phyloP scores from a whole-genome alignment of 345 rosid genomes.

The Durio zibethinus region DNA sequence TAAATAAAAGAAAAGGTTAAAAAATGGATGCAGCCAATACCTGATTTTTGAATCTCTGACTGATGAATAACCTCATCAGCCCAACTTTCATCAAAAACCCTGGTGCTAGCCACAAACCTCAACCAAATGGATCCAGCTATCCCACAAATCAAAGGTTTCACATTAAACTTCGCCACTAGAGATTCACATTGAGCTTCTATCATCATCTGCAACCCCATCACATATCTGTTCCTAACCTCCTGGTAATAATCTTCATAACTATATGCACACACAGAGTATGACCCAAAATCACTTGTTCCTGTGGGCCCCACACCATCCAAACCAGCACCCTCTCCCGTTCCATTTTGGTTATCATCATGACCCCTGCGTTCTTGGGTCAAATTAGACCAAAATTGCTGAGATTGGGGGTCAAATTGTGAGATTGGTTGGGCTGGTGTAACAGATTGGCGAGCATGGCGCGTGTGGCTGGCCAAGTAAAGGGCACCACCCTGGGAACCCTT shows the following conservation, averaged over 20 bases:
- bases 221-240: conserved; percentile 68
- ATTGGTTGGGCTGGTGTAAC: conserved; percentile 21
- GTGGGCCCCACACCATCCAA: conserved; percentile 34
- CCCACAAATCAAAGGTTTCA: conserved; percentile 60
- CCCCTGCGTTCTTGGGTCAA: conserved; percentile 18
- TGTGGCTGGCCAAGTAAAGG: conserved; percentile 34
- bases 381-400: conserved; percentile 45
- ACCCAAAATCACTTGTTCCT: conserved; percentile 52
- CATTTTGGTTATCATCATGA: no score
- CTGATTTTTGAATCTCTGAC: conserved; percentile 48
- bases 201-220: conserved; percentile 64
- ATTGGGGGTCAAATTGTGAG: conserved; percentile 18
- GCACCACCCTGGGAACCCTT: conserved; percentile 43
- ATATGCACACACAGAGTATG: conserved; percentile 18
- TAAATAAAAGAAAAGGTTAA: neutral
- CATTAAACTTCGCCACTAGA: conserved; percentile 53
- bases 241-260: conserved; percentile 52
- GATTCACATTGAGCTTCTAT: conserved; percentile 71
- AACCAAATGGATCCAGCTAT: conserved; percentile 54
- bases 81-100: conserved; percentile 53
- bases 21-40: conserved; percentile 16
- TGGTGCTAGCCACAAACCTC: conserved; percentile 45
- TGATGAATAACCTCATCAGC: conserved; percentile 50
- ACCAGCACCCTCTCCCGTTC: conserved; percentile 11
- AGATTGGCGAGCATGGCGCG: conserved; percentile 29